phyloP scores from a whole-genome alignment of 768 basidiomycete species.

The Termitomyces sp. region DNA sequence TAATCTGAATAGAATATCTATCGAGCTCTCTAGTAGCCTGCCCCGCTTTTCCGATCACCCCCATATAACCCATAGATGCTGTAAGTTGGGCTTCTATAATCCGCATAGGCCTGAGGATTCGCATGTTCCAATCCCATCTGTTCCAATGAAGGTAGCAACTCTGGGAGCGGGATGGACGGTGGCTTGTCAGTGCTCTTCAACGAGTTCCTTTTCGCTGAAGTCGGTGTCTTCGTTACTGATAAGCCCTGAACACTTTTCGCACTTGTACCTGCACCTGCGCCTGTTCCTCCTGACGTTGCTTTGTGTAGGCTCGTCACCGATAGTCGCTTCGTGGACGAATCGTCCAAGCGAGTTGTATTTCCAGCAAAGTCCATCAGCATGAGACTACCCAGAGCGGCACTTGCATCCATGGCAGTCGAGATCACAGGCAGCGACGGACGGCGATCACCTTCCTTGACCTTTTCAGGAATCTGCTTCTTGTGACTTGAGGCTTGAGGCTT shows the following conservation, averaged over 20 bases:
- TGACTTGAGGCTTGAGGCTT: conserved; percentile 13
- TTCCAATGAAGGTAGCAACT: conserved; percentile 65
- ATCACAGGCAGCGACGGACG: conserved; percentile 17
- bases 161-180: conserved; percentile 78
- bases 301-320: conserved; percentile 26
- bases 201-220: conserved; percentile 1
- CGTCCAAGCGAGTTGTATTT: conserved; percentile 4
- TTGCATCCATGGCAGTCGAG: conserved; percentile 34
- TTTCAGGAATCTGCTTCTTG: conserved; percentile 13
- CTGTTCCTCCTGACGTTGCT: conserved; percentile 14
- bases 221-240: neutral
- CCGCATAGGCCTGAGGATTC: conserved; percentile 58
- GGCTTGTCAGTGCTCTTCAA: conserved; percentile 52
- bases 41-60: conserved; percentile 50
- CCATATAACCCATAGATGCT: conserved; percentile 79
- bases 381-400: conserved; percentile 49
- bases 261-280: neutral
- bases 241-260: conserved; percentile 1
- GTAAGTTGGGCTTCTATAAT: conserved; percentile 78
- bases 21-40: conserved; percentile 3
- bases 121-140: conserved; percentile 73
- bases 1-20: neutral
- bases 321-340: conserved; percentile 8
- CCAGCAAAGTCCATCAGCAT: conserved; percentile 58
- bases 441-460: conserved; percentile 18